A percentile compares a stretch with the other conserved stretches of the same genome.
These are phyloP conservation scores for Pisolithus tinctorius DNA, from an alignment of 768 basidiomycete genomes.

Conservation along the genomic window DNA sequence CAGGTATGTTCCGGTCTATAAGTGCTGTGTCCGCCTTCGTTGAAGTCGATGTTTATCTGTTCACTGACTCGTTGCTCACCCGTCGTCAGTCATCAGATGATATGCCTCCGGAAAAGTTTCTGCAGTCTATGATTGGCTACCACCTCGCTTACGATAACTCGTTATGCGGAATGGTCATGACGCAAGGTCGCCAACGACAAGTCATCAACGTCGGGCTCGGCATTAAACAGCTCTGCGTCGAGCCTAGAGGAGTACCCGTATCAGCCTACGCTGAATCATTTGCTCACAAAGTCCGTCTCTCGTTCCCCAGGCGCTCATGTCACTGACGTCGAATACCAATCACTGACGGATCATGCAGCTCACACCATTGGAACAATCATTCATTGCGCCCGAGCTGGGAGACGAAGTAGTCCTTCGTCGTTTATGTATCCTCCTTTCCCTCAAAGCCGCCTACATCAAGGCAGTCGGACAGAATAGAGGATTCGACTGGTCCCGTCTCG, in stretches of 20 bases:
- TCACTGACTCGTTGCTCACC: not conserved
- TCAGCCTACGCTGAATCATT: slow-evolving; percentile 64
- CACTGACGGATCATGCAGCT: slow-evolving; percentile 25
- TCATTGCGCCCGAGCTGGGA: slow-evolving; percentile 42
- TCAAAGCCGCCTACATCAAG: slow-evolving; percentile 78
- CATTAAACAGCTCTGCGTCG: slow-evolving; percentile 58
- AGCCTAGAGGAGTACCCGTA: slow-evolving; percentile 53
- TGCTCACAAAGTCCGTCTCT: slow-evolving; percentile 59
- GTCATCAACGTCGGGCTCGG: slow-evolving; percentile 82
- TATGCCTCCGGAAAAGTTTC: slow-evolving; percentile 56
- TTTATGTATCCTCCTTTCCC: slow-evolving; percentile 67
- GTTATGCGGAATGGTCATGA: slow-evolving; percentile 80
- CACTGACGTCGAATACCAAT: not conserved
- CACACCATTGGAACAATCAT: slow-evolving; percentile 45
- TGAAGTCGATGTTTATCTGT: slow-evolving; percentile 2
- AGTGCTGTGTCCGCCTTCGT: not conserved
- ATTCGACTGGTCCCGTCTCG: slow-evolving; percentile 76
- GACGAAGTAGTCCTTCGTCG: slow-evolving; percentile 68
- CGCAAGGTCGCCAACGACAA: slow-evolving; percentile 66
- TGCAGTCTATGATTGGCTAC: slow-evolving; percentile 75
- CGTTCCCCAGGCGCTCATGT: not conserved
- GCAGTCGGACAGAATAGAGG: slow-evolving; percentile 77
- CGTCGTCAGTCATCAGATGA: slow-evolving; percentile 43
- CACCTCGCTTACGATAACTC: slow-evolving; percentile 64
- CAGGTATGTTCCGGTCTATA: slow-evolving; percentile 39